Evolutionary conservation across 331 rosid species (phyloP).

Genomic region (Spiraea crenata): DNA sequence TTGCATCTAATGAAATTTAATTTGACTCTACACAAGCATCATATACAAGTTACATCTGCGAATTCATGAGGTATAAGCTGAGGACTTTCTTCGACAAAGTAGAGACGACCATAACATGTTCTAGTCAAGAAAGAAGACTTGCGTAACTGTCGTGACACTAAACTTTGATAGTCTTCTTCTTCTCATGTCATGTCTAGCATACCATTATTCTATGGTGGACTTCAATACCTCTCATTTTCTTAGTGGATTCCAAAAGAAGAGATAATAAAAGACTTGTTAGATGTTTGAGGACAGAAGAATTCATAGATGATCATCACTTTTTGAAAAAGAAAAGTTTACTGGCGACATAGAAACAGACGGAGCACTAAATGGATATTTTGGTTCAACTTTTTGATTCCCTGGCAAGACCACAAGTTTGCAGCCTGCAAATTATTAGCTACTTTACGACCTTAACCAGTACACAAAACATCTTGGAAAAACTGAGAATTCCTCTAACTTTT

Average conservation of each 20-base stretch:
- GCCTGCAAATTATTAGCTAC: not conserved
- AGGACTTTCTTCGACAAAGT: too few relatives aligned
- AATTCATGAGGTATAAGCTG: too few relatives aligned
- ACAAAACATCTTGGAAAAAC: not conserved
- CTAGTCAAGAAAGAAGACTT: too few relatives aligned
- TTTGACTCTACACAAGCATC: too few relatives aligned
- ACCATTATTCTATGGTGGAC: not conserved
- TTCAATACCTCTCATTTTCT: not conserved
- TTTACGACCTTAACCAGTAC: not conserved
- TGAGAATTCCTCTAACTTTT: not conserved
- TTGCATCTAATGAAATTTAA: too few relatives aligned
- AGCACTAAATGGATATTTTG: not conserved
- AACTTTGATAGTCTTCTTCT: too few relatives aligned
- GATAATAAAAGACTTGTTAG: not conserved
- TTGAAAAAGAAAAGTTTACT: not conserved
- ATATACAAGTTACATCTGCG: too few relatives aligned
- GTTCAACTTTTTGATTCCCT: not conserved
- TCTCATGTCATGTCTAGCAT: too few relatives aligned
- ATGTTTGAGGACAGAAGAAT: not conserved
- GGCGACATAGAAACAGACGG: not conserved
- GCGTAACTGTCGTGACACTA: too few relatives aligned
- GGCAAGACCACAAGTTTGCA: not conserved
- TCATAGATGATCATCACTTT: not conserved
- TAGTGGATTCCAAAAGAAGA: not conserved
- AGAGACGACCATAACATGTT: too few relatives aligned